phyloP scores from a whole-genome alignment of 2,329 filamentous ascomycete species.

The Cephalotrichum gorgonifer region DNA sequence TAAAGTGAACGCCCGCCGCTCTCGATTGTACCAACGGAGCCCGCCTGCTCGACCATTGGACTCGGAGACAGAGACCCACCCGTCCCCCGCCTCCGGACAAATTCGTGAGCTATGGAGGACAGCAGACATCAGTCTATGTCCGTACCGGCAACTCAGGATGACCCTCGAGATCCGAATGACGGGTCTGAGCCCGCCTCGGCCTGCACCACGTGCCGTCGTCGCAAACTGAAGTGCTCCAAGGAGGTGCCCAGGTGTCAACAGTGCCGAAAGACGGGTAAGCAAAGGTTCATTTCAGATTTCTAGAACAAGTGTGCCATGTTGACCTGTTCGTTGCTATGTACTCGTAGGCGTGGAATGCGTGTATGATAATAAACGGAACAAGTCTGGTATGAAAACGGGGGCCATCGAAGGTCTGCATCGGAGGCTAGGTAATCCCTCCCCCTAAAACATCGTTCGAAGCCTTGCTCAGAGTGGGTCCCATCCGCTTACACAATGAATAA shows the following conservation, averaged over 20 bases:
- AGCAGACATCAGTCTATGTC: background rate
- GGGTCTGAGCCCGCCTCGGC: background rate
- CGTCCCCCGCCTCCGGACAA: too few species aligned
- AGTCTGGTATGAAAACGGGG: conserved; percentile 25
- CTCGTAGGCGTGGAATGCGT: conserved; percentile 12
- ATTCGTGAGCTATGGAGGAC: background rate
- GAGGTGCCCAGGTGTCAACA: background rate
- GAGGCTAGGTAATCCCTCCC: conserved; percentile 16
- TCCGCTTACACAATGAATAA: background rate
- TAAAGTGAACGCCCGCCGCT: too few species aligned
- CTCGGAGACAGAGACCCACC: too few species aligned
- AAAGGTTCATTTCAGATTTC: too few species aligned
- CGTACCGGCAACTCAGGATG: background rate
- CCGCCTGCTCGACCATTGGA: too few species aligned
- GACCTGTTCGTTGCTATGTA: too few species aligned
- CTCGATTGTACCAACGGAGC: too few species aligned
- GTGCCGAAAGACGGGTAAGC: background rate
- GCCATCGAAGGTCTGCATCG: conserved; percentile 23
- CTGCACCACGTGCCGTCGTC: background rate
- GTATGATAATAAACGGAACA: conserved; percentile 20
- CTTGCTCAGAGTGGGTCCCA: background rate
- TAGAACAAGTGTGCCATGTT: too few species aligned
- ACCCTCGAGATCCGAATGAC: background rate
- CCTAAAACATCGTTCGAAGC: background rate
- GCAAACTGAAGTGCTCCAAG: background rate